Percentiles rank a stretch among this genome's conserved stretches.
Evolutionary conservation across 768 basidiomycete species (phyloP).

Genomic region (Termitomyces sp.): DNA sequence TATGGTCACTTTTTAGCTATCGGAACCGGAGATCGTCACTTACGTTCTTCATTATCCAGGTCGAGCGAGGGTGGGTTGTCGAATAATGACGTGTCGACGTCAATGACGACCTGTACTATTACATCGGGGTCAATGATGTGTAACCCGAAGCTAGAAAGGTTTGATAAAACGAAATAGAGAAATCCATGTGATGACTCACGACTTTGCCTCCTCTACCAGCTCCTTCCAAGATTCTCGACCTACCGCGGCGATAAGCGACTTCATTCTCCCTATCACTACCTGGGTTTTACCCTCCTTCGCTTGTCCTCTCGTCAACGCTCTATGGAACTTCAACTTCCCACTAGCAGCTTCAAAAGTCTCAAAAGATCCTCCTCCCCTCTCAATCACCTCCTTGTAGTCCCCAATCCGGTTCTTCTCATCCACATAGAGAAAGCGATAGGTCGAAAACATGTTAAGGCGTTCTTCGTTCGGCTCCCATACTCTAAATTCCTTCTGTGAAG

Average conservation of each 20-base stretch:
- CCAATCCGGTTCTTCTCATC: slow-evolving; percentile 47
- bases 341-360: slow-evolving; percentile 53
- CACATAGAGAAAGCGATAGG: slow-evolving; percentile 54
- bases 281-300: slow-evolving; percentile 45
- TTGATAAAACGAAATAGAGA: not conserved
- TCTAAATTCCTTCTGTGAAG: slow-evolving; percentile 42
- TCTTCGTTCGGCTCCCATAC: slow-evolving; percentile 68
- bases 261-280: slow-evolving; percentile 47
- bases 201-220: slow-evolving; percentile 42
- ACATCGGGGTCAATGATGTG: slow-evolving; percentile 38
- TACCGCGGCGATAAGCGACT: slow-evolving; percentile 41
- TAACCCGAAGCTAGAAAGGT: slow-evolving; percentile 27
- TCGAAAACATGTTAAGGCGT: slow-evolving; percentile 46
- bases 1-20: not conserved
- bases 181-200: slow-evolving; percentile 25
- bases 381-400: slow-evolving; percentile 49
- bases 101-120: slow-evolving; percentile 47
- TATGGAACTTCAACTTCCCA: slow-evolving; percentile 45
- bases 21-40: not conserved
- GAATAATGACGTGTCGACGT: slow-evolving; percentile 27
- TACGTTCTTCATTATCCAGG: slow-evolving; percentile 13
- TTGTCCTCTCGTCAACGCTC: slow-evolving; percentile 44
- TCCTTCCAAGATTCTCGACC: slow-evolving; percentile 51
- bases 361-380: slow-evolving; percentile 52
- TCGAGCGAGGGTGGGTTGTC: slow-evolving; percentile 9